phyloP scores from a whole-genome alignment of 768 basidiomycete species.

The Cyathus striatus region DNA sequence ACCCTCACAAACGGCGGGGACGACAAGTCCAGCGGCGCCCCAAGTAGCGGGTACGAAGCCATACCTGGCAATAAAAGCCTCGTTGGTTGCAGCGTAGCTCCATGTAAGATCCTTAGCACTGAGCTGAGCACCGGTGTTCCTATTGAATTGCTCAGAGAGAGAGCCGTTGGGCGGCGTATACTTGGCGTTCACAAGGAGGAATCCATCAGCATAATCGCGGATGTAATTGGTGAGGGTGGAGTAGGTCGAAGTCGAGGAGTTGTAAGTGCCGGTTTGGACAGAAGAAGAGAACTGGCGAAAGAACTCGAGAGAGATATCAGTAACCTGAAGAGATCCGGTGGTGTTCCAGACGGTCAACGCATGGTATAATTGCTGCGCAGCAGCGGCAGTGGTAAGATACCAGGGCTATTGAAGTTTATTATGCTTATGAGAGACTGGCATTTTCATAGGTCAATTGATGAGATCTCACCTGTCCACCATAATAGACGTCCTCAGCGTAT shows the following conservation, averaged over 20 bases:
- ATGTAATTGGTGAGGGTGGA: conserved; percentile 43
- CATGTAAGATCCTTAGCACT: conserved; percentile 71
- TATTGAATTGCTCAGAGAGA: conserved; percentile 61
- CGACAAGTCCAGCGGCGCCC: conserved; percentile 57
- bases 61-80: conserved; percentile 50
- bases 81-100: conserved; percentile 70
- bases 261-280: conserved; percentile 49
- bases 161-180: conserved; percentile 60
- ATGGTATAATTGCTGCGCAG: conserved; percentile 75
- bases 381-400: conserved; percentile 69
- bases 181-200: conserved; percentile 49
- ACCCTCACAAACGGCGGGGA: conserved; percentile 34
- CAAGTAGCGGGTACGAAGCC: conserved; percentile 49
- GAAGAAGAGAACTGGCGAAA: conserved; percentile 56
- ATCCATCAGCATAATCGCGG: conserved; percentile 59
- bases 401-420: conserved; percentile 46
- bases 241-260: conserved; percentile 41
- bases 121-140: conserved; percentile 41
- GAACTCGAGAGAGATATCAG: conserved; percentile 61
- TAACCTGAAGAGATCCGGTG: conserved; percentile 47
- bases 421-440: neutral
- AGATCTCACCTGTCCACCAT: conserved; percentile 59
- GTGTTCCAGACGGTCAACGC: conserved; percentile 62
- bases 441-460: neutral
- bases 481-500: conserved; percentile 75